These are phyloP conservation scores for Lycium barbarum DNA, from an alignment of 257 asterid genomes.

Conservation along the genomic window DNA sequence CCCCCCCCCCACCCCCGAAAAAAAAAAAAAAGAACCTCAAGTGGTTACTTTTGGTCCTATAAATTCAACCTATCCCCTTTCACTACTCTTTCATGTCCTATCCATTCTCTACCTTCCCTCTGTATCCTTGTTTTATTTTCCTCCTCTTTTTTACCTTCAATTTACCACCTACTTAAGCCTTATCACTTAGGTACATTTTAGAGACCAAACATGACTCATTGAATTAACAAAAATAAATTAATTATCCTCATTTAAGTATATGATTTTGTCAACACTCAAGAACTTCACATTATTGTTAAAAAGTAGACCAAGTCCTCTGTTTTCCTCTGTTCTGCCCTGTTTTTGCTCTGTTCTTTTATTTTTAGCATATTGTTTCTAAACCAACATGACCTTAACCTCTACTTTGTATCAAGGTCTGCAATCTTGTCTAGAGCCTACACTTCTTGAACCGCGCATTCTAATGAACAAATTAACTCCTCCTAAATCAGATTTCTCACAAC, in stretches of 20 bases:
- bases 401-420: constrained; percentile 12
- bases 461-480: neutral
- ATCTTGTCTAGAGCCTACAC: constrained; percentile 9
- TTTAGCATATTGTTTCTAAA: neutral
- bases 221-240: neutral
- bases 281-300: neutral
- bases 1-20: neutral
- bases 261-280: neutral
- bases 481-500: neutral
- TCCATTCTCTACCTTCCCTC: constrained; percentile 19
- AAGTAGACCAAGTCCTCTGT: constrained; percentile 11
- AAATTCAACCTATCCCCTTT: constrained; percentile 53
- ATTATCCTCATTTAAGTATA: neutral
- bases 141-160: neutral
- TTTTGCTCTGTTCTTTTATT: neutral
- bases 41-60: constrained; percentile 47
- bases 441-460: neutral
- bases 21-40: neutral
- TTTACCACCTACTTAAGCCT: neutral
- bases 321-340: neutral
- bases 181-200: neutral
- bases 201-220: neutral
- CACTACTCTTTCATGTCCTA: constrained; percentile 55
- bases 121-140: neutral
- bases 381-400: constrained; percentile 19